Base-by-base conservation (phyloP, 495 filamentous ascomycete genomes). In the Astrothelium macrocarpum region DNA sequence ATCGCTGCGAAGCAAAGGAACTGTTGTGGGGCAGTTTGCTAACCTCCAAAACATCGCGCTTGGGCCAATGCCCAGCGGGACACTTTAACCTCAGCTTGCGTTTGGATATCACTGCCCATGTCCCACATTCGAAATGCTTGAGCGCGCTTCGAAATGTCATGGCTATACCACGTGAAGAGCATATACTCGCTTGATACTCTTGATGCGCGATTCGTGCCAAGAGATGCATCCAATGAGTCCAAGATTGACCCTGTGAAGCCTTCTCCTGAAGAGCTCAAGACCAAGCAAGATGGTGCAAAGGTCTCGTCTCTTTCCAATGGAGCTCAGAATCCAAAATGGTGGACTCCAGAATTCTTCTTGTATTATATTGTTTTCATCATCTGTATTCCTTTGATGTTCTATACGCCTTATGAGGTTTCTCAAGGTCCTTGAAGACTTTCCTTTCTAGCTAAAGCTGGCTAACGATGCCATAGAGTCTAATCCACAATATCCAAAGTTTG, bases 371-470 rank as follows among this genome's bases (percentile, higher is more conserved):
- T 91, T 61, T 84, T 96, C 67, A 68, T 81, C 20, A 73, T 82
- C 2, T 79, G 78, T 53, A 78, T 97, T 28, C 89, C 91, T 10
- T 81, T 87, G 70, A 99, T 99, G 94, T 94, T 97, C 77, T 95
- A 90, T 75, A 79, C 86, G 2, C 86, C 85, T 2, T 86, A 90
- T 65, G 85, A 91, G 75, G 88, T 95, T 31, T 97, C 94, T n/a
- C 82, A 88, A 79, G 82, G 91, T 95, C 28, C 36, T 56, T 25
- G 18, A 10, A 56, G 49, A 9, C 2, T 56, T 29, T 25, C 25
- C 25, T 2, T 56, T 56, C 29, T 11, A 20, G 2, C 20, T 11
- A 56, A 26, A 9, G 9, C 49, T 59, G 16, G 23, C 64, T 60
- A 58, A 67, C 66, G 42, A 71, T 64, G 16, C 29, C 26, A 12